Base-by-base conservation (phyloP, 2,329 filamentous ascomycete species). In the Chalaropsis thielavioides region DNA sequence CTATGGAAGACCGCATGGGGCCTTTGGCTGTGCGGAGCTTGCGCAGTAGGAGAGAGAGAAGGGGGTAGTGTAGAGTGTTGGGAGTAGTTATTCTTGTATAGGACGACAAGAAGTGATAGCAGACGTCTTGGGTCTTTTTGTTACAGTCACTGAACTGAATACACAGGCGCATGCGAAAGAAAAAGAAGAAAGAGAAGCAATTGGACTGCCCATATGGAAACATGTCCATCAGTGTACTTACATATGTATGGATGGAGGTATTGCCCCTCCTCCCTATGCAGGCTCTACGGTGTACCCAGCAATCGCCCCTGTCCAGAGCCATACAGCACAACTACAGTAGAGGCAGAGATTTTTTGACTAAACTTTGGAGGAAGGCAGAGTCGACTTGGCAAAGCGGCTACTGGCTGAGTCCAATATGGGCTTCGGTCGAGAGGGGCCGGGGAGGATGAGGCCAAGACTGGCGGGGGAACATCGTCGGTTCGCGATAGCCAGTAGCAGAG, bases 361-460 rank as follows among this genome's bases (percentile, higher is more conserved):
- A 31, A 27, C 22, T 13, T 7, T 6, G 17, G 17, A 31, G 51
- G 27, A 56, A 24, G 27, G 24, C 17, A 35, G 7, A n/a, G 22
- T 31, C 27, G 22, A 35, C 51, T 56, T 35, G 51, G 24, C 24
- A 56, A 15, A 56, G 51, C 51, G 51, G 51, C 27, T 56, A 56
- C 51, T 22, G 24, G 51, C 51, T 31, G 13, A n/a, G 13, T 56
- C 6, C 51, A 27, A 13, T 22, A 24, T n/a, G 31, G 17, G 22
- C 22, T 31, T 56, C 51, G 51, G 51, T 10, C 31, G 15, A n/a
- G 27, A 56, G 51, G 27, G 51, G 27, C 51, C 51, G 51, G 51
- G 51, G 51, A 56, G 51, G 51, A 56, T 56, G 22, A 56, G 13
- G 51, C 51, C 51, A 56, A 56, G 51, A 56, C 51, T 31, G 31